phyloP scores from a whole-genome alignment of 164 flowering plant genomes.

The Echeveria elegans region DNA sequence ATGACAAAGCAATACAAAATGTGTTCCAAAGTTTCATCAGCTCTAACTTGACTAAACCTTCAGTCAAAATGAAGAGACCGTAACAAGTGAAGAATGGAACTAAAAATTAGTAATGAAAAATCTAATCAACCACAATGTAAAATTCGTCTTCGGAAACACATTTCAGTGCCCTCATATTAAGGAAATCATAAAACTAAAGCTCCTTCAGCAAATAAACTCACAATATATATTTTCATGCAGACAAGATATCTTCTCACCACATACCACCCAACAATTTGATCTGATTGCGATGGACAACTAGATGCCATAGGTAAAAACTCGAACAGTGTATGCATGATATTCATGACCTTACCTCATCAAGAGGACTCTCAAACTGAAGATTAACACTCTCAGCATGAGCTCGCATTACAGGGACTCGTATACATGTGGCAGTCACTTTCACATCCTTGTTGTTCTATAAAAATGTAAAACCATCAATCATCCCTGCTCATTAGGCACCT shows the following conservation, averaged over 20 bases:
- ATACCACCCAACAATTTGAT: too few species aligned
- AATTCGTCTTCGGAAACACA: too few species aligned
- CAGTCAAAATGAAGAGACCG: too few species aligned
- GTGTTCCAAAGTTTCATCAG: too few species aligned
- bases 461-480: neutral
- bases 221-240: too few species aligned
- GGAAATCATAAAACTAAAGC: neutral
- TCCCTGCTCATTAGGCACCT: neutral
- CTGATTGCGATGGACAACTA: neutral
- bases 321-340: too few species aligned
- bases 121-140: too few species aligned
- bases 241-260: neutral
- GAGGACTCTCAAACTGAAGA: slow-evolving; percentile 85
- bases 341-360: slow-evolving; percentile 65
- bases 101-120: too few species aligned
- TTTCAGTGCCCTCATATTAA: neutral
- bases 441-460: slow-evolving; percentile 66
- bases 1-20: neutral
- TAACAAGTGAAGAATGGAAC: too few species aligned
- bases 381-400: slow-evolving; percentile 98
- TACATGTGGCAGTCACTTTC: slow-evolving; percentile 93
- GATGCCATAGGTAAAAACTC: neutral
- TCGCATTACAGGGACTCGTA: slow-evolving; percentile 98
- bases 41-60: neutral
- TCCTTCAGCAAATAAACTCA: neutral